Conservation (phyloP, 2,329 filamentous ascomycete genomes). For the Monosporascus sp. region DNA sequence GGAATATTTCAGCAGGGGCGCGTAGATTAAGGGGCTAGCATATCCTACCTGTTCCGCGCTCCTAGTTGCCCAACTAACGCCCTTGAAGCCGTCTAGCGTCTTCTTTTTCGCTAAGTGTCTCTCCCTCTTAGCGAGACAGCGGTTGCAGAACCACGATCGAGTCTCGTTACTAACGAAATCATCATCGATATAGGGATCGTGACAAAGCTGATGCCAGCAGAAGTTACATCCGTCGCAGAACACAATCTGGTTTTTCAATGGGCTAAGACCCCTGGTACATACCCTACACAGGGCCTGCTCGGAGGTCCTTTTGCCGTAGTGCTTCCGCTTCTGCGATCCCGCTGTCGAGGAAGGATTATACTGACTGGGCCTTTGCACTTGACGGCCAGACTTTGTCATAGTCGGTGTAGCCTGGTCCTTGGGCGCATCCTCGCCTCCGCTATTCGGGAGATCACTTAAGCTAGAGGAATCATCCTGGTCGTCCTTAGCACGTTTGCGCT, state of each 20-base stretch:
- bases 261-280: conserved; percentile 68
- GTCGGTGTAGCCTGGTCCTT: conserved; percentile 49
- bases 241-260: conserved; percentile 72
- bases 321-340: conserved; percentile 31
- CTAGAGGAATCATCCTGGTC: conserved; percentile 18
- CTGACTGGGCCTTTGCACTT: conserved; percentile 61
- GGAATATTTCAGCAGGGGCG: conserved; percentile 10
- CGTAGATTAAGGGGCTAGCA: neutral
- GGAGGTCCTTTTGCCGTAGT: conserved; percentile 53
- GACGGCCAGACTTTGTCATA: conserved; percentile 71
- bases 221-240: conserved; percentile 80
- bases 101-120: conserved; percentile 37
- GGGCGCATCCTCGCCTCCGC: conserved; percentile 13
- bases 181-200: conserved; percentile 69
- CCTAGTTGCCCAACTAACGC: conserved; percentile 34
- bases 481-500: conserved; percentile 30
- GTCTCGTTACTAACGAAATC: conserved; percentile 62
- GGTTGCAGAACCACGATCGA: conserved; percentile 66
- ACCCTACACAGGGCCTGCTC: conserved; percentile 64
- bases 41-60: conserved; percentile 34
- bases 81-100: conserved; percentile 29
- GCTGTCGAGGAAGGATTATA: conserved; percentile 52
- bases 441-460: conserved; percentile 24
- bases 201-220: conserved; percentile 78
- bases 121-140: conserved; percentile 50